Evolutionary conservation across 495 filamentous ascomycete species (phyloP).

Genomic region (Trichoderma asperelloides): DNA sequence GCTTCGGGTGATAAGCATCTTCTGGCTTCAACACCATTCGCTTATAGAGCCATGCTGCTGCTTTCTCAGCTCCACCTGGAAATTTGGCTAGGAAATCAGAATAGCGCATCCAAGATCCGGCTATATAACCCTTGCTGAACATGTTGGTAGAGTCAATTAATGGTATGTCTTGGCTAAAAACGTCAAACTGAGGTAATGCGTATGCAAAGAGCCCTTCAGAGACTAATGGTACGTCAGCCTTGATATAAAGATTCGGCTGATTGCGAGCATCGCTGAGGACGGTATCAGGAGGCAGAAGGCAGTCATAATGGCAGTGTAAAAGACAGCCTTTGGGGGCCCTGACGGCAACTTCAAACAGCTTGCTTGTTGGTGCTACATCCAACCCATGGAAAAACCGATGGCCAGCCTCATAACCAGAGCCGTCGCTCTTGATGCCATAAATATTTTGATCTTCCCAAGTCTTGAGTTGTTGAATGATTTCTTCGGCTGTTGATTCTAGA

Average conservation of each 20-base stretch:
- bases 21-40: constrained; percentile 8
- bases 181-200: constrained; percentile 8
- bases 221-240: not conserved
- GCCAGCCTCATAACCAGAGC: constrained; percentile 8
- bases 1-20: constrained; percentile 7
- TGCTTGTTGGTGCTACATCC: not conserved
- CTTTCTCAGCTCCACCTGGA: constrained; percentile 7
- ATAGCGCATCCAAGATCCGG: constrained; percentile 10
- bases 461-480: constrained; percentile 2
- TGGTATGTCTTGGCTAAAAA: not conserved
- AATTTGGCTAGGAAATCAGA: not conserved
- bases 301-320: constrained; percentile 9
- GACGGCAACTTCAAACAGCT: not conserved
- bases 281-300: constrained; percentile 1
- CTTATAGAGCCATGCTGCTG: constrained; percentile 7
- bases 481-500: constrained; percentile 4
- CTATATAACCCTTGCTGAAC: constrained; percentile 5
- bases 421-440: constrained; percentile 8
- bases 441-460: constrained; percentile 9
- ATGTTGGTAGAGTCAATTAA: not conserved
- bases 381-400: constrained; percentile 9
- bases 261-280: constrained; percentile 1
- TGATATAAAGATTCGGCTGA: constrained; percentile 7
- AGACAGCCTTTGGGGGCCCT: constrained; percentile 11
- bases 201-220: constrained; percentile 6